Conservation (phyloP, 78 protist genomes). For the Dictyostelium discoideum region DNA sequence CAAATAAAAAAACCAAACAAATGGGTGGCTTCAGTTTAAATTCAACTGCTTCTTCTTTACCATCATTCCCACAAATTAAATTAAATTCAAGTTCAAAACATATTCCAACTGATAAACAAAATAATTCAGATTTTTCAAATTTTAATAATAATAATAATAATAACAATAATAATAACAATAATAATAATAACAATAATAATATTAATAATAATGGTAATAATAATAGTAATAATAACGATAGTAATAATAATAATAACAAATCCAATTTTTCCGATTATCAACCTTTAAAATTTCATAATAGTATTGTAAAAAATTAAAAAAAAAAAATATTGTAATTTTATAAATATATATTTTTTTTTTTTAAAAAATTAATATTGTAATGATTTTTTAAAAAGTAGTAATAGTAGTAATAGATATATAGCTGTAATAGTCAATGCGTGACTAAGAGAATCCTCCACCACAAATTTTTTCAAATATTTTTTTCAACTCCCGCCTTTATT, state of each 20-base stretch:
- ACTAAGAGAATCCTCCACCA: neutral
- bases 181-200: neutral
- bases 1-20: slow-evolving; percentile 14
- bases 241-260: neutral
- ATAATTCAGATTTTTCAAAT: neutral
- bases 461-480: neutral
- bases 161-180: neutral
- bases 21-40: neutral
- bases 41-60: slow-evolving; percentile 7
- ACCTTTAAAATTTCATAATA: neutral
- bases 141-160: neutral
- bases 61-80: slow-evolving; percentile 31
- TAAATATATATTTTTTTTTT: too few species aligned
- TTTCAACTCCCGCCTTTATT: neutral
- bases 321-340: neutral
- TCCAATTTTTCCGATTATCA: neutral
- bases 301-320: neutral
- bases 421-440: neutral
- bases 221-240: neutral
- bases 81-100: slow-evolving; percentile 49
- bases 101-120: slow-evolving; percentile 36
- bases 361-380: too few species aligned
- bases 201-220: neutral
- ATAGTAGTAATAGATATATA: neutral
- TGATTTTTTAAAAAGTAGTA: neutral